Evolutionary conservation across 495 filamentous ascomycete species (phyloP).

Genomic region (Tuber melanosporum): DNA sequence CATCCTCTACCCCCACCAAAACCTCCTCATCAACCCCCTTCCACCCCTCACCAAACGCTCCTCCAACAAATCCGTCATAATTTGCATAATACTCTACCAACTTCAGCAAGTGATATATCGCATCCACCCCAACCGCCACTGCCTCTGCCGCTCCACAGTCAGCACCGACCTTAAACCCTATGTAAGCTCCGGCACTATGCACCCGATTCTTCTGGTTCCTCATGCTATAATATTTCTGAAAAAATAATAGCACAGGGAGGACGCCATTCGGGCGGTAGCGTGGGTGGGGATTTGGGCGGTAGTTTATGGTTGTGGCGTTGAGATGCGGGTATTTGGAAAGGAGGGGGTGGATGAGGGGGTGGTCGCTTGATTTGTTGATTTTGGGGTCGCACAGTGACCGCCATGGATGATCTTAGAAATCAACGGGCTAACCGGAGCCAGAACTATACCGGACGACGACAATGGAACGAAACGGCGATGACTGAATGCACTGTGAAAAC

Average conservation of each 20-base stretch:
- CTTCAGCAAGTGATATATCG: constrained; percentile 60
- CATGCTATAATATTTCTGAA: constrained; percentile 54
- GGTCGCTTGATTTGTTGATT: constrained; percentile 51
- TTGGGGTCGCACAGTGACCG: constrained; percentile 77
- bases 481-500: too few relatives aligned
- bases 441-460: too few relatives aligned
- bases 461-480: too few relatives aligned
- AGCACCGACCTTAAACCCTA: constrained; percentile 59
- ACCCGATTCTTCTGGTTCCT: constrained; percentile 54
- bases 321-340: constrained; percentile 37
- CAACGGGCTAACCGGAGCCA: too few relatives aligned
- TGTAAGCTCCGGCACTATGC: constrained; percentile 65
- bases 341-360: constrained; percentile 48
- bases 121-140: constrained; percentile 55
- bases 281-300: constrained; percentile 72
- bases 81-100: constrained; percentile 50
- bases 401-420: constrained; percentile 59
- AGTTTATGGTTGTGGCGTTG: constrained; percentile 67
- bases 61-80: constrained; percentile 56
- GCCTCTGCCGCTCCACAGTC: constrained; percentile 26
- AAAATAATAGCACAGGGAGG: constrained; percentile 54
- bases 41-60: constrained; percentile 58
- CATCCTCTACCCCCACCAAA: constrained; percentile 47
- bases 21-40: constrained; percentile 49
- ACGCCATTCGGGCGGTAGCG: constrained; percentile 49